Conservation (phyloP, 371 early-diverging fungal genomes). For the Zychaea mexicana region DNA sequence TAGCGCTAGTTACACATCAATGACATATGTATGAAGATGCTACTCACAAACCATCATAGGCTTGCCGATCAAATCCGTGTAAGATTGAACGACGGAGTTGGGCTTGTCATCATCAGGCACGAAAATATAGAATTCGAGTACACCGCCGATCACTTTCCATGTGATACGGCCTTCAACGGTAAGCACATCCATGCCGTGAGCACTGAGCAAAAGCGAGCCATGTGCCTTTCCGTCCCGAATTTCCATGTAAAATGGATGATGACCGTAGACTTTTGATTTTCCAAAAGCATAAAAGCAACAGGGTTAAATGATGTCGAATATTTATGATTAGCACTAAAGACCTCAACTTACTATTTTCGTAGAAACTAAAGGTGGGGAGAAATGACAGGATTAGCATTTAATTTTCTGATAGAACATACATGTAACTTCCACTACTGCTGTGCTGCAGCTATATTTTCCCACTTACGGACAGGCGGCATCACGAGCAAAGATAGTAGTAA, state of each 20-base stretch:
- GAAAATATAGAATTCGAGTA: slow-evolving; percentile 68
- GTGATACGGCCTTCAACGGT: slow-evolving; percentile 51
- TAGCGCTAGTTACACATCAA: too few relatives aligned
- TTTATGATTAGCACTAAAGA: too few relatives aligned
- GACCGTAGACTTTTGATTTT: slow-evolving; percentile 52
- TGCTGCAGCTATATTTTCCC: background rate
- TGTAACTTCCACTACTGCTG: too few relatives aligned
- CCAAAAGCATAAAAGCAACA: background rate
- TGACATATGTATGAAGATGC: too few relatives aligned
- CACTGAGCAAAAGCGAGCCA: slow-evolving; percentile 57
- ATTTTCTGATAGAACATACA: too few relatives aligned
- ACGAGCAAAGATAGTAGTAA: slow-evolving; percentile 57
- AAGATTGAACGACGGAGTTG: slow-evolving; percentile 61
- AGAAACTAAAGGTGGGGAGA: slow-evolving; percentile 13
- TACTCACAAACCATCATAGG: slow-evolving; percentile 51
- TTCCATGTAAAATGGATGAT: slow-evolving; percentile 78
- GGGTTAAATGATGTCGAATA: background rate
- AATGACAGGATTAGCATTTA: background rate
- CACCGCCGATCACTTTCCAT: slow-evolving; percentile 66
- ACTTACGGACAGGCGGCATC: slow-evolving; percentile 55
- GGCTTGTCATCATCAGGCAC: slow-evolving; percentile 52
- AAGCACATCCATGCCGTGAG: slow-evolving; percentile 80
- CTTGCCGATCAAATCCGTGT: slow-evolving; percentile 70
- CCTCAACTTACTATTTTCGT: slow-evolving; percentile 54
- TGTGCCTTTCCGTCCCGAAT: slow-evolving; percentile 67